Percentiles rank a stretch among this genome's conserved stretches.
phyloP scores from a whole-genome alignment of 2,329 filamentous ascomycete species.

The Clarireedia homoeocarpa region DNA sequence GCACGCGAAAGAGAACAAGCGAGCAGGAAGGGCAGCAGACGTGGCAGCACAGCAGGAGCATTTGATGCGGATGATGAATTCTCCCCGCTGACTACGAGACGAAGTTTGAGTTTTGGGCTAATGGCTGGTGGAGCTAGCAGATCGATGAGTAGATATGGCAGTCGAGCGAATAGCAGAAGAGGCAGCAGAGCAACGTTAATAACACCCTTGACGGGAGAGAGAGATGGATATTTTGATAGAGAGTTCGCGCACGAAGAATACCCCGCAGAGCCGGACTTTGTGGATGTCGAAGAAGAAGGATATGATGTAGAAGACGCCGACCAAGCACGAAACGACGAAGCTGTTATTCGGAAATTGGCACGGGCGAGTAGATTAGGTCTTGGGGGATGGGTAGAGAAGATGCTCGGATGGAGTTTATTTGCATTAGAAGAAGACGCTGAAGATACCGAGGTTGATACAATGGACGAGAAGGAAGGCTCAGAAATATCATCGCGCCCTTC shows the following conservation, averaged over 20 bases:
- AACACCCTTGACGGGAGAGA: constrained; percentile 37
- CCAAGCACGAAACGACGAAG: constrained; percentile 48
- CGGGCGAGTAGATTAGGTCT: constrained; percentile 43
- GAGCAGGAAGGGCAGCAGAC: constrained; percentile 30
- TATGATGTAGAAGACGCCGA: constrained; percentile 44
- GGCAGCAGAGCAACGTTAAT: constrained; percentile 22
- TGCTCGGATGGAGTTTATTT: constrained; percentile 55
- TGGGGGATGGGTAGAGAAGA: constrained; percentile 50
- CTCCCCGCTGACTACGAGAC: constrained; percentile 27
- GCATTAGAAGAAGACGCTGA: constrained; percentile 54
- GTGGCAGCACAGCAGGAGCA: constrained; percentile 21
- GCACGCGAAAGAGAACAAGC: constrained; percentile 41
- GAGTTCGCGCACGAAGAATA: constrained; percentile 29
- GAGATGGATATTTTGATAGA: constrained; percentile 38
- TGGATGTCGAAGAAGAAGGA: constrained; percentile 53
- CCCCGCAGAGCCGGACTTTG: constrained; percentile 51
- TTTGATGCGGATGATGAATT: constrained; percentile 31
- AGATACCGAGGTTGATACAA: constrained; percentile 35
- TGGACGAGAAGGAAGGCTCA: constrained; percentile 31
- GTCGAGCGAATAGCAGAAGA: constrained; percentile 32
- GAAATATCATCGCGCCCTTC: constrained; percentile 21
- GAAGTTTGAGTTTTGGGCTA: constrained; percentile 30
- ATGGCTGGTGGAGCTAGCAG: constrained; percentile 36
- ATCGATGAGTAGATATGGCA: constrained; percentile 39
- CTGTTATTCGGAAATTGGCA: constrained; percentile 48